These are phyloP conservation scores for Coemansia sp. DNA, from an alignment of 192 early-diverging fungal species.

Conservation along the genomic window DNA sequence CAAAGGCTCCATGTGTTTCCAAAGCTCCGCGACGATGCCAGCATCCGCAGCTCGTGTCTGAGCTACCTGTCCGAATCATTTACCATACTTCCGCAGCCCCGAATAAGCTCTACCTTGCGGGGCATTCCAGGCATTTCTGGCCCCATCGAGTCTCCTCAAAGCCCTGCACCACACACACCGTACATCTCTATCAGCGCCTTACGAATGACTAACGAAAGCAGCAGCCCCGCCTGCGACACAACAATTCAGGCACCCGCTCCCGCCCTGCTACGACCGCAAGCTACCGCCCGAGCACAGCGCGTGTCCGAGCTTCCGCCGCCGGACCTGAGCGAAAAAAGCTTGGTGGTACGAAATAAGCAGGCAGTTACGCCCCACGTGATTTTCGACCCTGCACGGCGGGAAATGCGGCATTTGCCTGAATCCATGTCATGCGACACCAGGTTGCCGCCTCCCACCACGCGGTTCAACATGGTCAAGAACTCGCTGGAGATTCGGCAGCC, in stretches of 20 bases:
- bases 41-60: conserved; percentile 2
- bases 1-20: conserved; percentile 12
- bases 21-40: conserved; percentile 14
- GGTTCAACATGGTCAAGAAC: conserved; percentile 39
- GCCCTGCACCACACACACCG: conserved; percentile 4
- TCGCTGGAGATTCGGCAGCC: conserved; percentile 42
- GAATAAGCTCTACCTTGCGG: conserved; percentile 20
- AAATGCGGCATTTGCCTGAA: conserved; percentile 7
- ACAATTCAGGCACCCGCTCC: conserved; percentile 12
- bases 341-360: not conserved
- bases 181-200: conserved; percentile 31
- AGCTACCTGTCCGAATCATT: conserved; percentile 11
- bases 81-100: not conserved
- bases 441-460: conserved; percentile 3
- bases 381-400: conserved; percentile 10
- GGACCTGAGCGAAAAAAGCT: too few species aligned
- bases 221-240: too few species aligned
- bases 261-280: conserved; percentile 9
- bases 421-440: conserved; percentile 3
- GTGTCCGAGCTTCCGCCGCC: too few species aligned
- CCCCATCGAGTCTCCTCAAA: not conserved
- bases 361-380: conserved; percentile 3
- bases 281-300: too few species aligned
- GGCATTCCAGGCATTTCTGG: conserved; percentile 25
- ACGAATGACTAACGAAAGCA: conserved; percentile 14